A percentile compares a stretch with the other conserved stretches of the same genome.
These are phyloP conservation scores for Codiaeum variegatum DNA, from an alignment of 441 rosid species.

Conservation along the genomic window DNA sequence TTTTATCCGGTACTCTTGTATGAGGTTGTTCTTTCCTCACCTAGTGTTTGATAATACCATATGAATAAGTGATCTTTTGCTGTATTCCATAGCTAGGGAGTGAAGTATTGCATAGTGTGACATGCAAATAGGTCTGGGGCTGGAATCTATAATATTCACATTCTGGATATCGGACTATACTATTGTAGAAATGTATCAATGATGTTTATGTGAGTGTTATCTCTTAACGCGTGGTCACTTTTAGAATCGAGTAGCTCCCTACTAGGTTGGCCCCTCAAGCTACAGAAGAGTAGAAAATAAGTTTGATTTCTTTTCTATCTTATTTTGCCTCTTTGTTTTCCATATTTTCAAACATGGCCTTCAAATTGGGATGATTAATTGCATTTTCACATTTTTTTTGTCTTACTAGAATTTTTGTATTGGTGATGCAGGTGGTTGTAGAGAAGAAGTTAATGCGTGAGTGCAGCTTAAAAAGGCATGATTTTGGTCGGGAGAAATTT, in stretches of 20 bases:
- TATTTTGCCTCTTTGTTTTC: neutral
- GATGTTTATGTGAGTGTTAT: neutral
- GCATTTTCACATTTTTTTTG: neutral
- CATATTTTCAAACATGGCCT: neutral
- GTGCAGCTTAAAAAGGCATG: constrained; percentile 63
- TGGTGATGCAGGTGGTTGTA: constrained; percentile 55
- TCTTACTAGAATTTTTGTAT: constrained; percentile 19
- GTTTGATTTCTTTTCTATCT: neutral
- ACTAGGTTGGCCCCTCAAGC: neutral
- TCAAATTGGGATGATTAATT: neutral
- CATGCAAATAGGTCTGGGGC: neutral
- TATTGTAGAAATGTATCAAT: neutral
- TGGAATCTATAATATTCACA: neutral
- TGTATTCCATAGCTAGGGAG: neutral
- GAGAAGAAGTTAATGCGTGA: constrained; percentile 81
- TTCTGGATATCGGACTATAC: neutral
- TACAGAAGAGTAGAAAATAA: neutral
- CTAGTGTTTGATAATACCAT: neutral
- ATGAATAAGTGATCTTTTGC: neutral
- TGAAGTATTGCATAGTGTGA: neutral
- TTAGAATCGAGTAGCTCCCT: neutral
- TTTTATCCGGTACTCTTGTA: neutral
- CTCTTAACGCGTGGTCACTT: neutral
- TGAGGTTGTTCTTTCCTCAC: neutral
- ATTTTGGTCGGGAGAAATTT: constrained; percentile 76